Conservation (phyloP, 202 grass and related monocot species). For the Bolboschoenoplectus hybrid region DNA sequence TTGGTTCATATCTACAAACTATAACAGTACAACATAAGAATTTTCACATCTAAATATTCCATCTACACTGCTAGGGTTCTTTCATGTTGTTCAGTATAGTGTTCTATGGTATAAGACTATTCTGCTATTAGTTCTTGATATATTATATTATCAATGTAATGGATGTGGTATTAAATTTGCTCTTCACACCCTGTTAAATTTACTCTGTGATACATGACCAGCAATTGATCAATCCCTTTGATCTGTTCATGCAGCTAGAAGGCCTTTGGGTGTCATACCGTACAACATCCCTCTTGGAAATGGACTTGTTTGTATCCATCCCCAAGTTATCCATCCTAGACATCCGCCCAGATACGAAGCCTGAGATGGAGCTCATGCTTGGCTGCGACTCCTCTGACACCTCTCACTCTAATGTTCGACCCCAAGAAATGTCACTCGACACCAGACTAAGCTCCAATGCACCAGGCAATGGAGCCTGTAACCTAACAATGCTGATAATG, state of each 20-base stretch:
- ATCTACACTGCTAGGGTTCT: neutral
- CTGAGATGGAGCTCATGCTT: conserved; percentile 95
- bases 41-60: conserved; percentile 1
- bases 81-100: neutral
- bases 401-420: conserved; percentile 44
- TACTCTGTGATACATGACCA: neutral
- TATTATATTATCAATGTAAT: conserved; percentile 28
- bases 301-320: conserved; percentile 87
- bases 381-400: conserved; percentile 69
- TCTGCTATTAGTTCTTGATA: conserved; percentile 23
- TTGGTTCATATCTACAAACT: conserved; percentile 6
- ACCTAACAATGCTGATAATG: conserved; percentile 96
- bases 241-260: conserved; percentile 66
- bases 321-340: conserved; percentile 81
- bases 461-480: conserved; percentile 54
- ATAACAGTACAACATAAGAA: neutral
- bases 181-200: neutral
- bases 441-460: conserved; percentile 37
- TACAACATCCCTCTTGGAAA: conserved; percentile 83
- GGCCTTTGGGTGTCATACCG: conserved; percentile 97
- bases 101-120: neutral
- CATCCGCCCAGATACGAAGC: conserved; percentile 89
- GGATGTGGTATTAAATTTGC: conserved; percentile 16
- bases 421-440: conserved; percentile 27
- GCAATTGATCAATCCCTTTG: neutral